A percentile compares a stretch with the other conserved stretches of the same genome.
phyloP scores from a whole-genome alignment of 1,284 basidiomycete species.

The Polyporus tsugae region DNA sequence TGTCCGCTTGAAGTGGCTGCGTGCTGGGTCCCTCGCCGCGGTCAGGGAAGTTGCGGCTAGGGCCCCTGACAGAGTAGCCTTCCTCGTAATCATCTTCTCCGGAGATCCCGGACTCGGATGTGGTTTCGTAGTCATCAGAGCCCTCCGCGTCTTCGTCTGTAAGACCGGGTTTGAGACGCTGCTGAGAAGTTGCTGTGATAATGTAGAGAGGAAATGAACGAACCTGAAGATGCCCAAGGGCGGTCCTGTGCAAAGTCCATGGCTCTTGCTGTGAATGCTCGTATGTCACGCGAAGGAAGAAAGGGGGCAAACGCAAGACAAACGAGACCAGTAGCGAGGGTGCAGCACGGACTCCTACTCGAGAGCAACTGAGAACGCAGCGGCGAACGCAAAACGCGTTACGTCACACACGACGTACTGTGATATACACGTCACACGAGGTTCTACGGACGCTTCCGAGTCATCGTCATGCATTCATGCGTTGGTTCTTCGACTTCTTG shows the following conservation, averaged over 20 bases:
- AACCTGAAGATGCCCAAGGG: neutral
- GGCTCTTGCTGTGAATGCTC: neutral
- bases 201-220: neutral
- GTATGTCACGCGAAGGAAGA: neutral
- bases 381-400: neutral
- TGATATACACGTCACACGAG: neutral
- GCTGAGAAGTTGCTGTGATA: neutral
- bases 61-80: neutral
- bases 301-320: no score
- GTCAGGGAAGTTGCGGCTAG: neutral
- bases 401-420: neutral
- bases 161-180: neutral
- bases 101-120: constrained; percentile 18
- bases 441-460: no score
- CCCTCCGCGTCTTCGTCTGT: constrained; percentile 28
- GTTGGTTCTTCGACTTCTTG: neutral
- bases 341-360: no score
- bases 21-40: neutral
- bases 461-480: no score
- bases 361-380: no score
- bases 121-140: constrained; percentile 23
- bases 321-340: no score
- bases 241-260: neutral
- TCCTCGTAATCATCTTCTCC: constrained; percentile 9
- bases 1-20: constrained; percentile 7